phyloP scores from a whole-genome alignment of 495 filamentous ascomycete species.

The Penicillium antarcticum region DNA sequence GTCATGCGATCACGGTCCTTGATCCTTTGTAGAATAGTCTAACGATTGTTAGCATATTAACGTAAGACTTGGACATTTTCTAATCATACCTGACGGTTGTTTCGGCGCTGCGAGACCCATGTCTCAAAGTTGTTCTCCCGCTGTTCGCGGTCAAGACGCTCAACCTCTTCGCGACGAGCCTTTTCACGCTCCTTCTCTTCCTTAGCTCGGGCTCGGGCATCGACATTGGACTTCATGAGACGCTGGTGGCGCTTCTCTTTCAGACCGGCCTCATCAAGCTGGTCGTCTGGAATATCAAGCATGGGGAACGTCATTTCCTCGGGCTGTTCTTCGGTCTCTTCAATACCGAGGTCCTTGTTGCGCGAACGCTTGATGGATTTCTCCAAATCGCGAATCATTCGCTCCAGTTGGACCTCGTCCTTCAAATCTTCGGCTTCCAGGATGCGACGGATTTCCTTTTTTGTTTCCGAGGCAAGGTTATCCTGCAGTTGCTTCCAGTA shows the following conservation, averaged over 20 bases:
- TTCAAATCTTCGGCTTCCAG: slow-evolving; percentile 89
- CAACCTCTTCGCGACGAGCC: slow-evolving; percentile 74
- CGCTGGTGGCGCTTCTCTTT: slow-evolving; percentile 91
- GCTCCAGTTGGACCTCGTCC: slow-evolving; percentile 79
- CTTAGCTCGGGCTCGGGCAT: slow-evolving; percentile 86
- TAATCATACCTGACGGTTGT: slow-evolving; percentile 58
- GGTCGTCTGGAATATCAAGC: slow-evolving; percentile 84
- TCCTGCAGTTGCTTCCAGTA: slow-evolving; percentile 82
- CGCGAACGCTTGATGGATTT: slow-evolving; percentile 80
- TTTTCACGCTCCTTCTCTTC: slow-evolving; percentile 92
- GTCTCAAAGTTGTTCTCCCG: slow-evolving; percentile 77
- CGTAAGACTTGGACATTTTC: neutral
- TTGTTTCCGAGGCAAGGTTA: slow-evolving; percentile 64
- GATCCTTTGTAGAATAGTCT: slow-evolving; percentile 71
- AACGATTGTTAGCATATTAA: slow-evolving; percentile 5
- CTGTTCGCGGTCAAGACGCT: slow-evolving; percentile 76
- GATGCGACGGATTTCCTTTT: slow-evolving; percentile 83
- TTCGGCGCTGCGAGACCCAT: slow-evolving; percentile 80
- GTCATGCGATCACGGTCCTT: slow-evolving; percentile 91
- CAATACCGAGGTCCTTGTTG: slow-evolving; percentile 86
- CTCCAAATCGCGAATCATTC: slow-evolving; percentile 80
- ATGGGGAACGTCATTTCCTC: slow-evolving; percentile 82
- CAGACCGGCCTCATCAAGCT: slow-evolving; percentile 83
- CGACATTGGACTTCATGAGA: slow-evolving; percentile 88
- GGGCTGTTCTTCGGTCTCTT: slow-evolving; percentile 69